A percentile compares a stretch with the other conserved stretches of the same genome.
Evolutionary conservation across 2,329 filamentous ascomycete species (phyloP).

Genomic region (Colletotrichum euphorbiae): DNA sequence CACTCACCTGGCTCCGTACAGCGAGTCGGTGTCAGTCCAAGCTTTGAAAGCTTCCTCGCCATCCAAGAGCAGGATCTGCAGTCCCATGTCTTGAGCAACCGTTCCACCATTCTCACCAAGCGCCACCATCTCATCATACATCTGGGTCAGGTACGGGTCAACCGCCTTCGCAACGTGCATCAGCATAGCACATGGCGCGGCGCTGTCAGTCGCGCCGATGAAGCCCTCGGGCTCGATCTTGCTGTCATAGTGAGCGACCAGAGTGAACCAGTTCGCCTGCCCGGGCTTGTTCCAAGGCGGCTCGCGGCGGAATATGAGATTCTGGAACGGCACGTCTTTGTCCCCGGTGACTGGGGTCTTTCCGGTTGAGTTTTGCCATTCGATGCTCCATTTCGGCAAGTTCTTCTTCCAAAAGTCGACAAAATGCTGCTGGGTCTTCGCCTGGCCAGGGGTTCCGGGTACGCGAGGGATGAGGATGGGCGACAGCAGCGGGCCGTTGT

Average conservation of each 20-base stretch:
- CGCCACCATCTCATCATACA: conserved; percentile 77
- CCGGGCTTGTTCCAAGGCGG: conserved; percentile 80
- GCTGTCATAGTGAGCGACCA: conserved; percentile 88
- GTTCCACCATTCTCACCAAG: conserved; percentile 60
- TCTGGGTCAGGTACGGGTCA: conserved; percentile 77
- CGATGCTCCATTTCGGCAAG: conserved; percentile 77
- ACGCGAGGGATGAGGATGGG: conserved; percentile 82
- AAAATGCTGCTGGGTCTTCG: conserved; percentile 76
- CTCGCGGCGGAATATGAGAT: conserved; percentile 81
- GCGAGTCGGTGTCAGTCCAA: conserved; percentile 79
- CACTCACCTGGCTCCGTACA: conserved; percentile 78
- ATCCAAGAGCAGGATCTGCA: conserved; percentile 84
- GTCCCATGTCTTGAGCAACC: conserved; percentile 75
- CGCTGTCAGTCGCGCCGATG: conserved; percentile 86
- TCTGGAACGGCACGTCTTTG: conserved; percentile 77
- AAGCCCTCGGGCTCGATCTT: conserved; percentile 79
- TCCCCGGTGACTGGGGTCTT: conserved; percentile 74
- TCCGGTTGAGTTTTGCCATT: conserved; percentile 80
- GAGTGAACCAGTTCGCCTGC: conserved; percentile 77
- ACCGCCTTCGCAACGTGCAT: conserved; percentile 80
- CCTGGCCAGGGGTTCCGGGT: conserved; percentile 77
- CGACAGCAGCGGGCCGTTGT: conserved; percentile 74
- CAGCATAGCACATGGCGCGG: conserved; percentile 86
- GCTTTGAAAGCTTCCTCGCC: conserved; percentile 82
- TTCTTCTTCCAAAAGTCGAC: conserved; percentile 74